These are phyloP conservation scores for Chrysoporthe austroafricana DNA, from an alignment of 2,329 filamentous ascomycete genomes.

Conservation along the genomic window DNA sequence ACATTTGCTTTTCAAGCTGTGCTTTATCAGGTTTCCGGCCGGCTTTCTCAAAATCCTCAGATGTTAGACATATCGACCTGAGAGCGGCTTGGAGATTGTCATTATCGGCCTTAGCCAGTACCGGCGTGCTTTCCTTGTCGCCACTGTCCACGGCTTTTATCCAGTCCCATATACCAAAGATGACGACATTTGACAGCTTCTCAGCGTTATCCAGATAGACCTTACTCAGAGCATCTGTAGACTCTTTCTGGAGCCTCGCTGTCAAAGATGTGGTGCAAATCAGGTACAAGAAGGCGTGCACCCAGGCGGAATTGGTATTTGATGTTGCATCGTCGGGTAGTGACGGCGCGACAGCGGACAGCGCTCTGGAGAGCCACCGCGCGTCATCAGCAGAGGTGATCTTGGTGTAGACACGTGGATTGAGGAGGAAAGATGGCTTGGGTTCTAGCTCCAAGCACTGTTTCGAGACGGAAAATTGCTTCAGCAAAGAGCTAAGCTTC, in stretches of 20 bases:
- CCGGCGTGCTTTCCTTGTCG: conserved; percentile 79
- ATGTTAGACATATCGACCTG: conserved; percentile 65
- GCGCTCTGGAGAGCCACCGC: conserved; percentile 73
- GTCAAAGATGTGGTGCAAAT: conserved; percentile 67
- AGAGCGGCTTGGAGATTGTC: conserved; percentile 65
- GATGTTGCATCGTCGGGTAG: conserved; percentile 53
- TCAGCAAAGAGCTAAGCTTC: conserved; percentile 50
- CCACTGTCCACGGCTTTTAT: conserved; percentile 66
- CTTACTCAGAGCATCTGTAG: conserved; percentile 62
- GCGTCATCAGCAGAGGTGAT: conserved; percentile 75
- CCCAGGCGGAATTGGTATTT: conserved; percentile 71
- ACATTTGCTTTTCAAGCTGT: conserved; percentile 69
- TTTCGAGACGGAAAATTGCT: conserved; percentile 65
- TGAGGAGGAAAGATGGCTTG: conserved; percentile 87
- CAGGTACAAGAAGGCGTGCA: conserved; percentile 81
- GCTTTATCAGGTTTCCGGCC: conserved; percentile 50
- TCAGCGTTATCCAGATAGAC: conserved; percentile 66
- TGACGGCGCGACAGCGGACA: conserved; percentile 63
- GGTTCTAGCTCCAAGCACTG: conserved; percentile 72
- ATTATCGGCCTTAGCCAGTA: conserved; percentile 66
- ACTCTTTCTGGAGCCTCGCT: conserved; percentile 65
- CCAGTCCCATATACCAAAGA: conserved; percentile 81
- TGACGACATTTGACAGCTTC: conserved; percentile 64
- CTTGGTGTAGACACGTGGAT: conserved; percentile 83
- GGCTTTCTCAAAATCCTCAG: conserved; percentile 54